phyloP scores from a whole-genome alignment of 1,284 basidiomycete genomes.

The Malassezia japonica region DNA sequence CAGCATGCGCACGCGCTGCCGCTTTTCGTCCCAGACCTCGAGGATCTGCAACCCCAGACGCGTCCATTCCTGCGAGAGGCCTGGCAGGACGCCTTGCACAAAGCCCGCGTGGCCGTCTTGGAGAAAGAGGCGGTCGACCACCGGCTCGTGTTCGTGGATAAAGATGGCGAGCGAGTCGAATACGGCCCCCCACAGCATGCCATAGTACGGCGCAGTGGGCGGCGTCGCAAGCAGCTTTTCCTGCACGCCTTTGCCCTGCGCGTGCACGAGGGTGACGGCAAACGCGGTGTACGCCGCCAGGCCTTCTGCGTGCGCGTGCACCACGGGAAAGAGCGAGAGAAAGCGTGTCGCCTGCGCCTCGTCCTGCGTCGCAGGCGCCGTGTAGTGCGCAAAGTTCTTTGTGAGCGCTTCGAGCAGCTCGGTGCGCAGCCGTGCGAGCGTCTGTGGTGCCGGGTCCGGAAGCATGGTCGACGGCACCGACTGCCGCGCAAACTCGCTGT shows the following conservation, averaged over 20 bases:
- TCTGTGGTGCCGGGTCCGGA: constrained; percentile 73
- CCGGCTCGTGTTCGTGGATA: constrained; percentile 89
- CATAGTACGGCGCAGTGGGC: constrained; percentile 27
- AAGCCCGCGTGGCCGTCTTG: constrained; percentile 48
- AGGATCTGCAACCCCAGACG: constrained; percentile 66
- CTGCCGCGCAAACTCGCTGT: constrained; percentile 71
- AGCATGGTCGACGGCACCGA: constrained; percentile 66
- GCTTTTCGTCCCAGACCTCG: constrained; percentile 70
- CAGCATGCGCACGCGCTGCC: constrained; percentile 23
- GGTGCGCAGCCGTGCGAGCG: constrained; percentile 65
- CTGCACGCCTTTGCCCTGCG: not conserved
- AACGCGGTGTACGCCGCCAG: constrained; percentile 64
- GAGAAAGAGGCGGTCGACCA: constrained; percentile 89
- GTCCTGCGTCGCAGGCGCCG: constrained; percentile 59
- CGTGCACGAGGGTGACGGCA: not conserved
- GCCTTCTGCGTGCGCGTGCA: constrained; percentile 71
- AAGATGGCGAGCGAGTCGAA: constrained; percentile 93
- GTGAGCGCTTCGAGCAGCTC: constrained; percentile 69
- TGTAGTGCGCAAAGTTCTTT: constrained; percentile 67
- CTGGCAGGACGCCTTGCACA: constrained; percentile 55
- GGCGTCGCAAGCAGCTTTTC: constrained; percentile 2
- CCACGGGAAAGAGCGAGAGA: constrained; percentile 90
- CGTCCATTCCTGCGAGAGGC: constrained; percentile 76
- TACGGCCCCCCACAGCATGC: constrained; percentile 58
- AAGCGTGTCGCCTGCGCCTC: constrained; percentile 74